Evolutionary conservation across 1,139 yeast genomes (phyloP).

Genomic region (Pichia sp.): DNA sequence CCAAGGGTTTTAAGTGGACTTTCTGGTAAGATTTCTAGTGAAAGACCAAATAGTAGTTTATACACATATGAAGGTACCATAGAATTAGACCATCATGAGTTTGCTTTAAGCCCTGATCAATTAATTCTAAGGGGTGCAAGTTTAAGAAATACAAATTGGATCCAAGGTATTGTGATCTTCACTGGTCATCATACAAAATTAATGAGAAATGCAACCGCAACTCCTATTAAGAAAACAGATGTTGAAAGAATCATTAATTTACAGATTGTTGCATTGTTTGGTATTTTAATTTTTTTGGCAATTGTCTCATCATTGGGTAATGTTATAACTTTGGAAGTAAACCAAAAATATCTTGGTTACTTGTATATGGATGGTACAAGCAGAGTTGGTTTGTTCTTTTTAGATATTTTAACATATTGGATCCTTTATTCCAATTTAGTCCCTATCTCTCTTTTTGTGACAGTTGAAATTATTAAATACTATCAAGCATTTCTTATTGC

Average conservation of each 20-base stretch:
- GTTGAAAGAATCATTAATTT: slow-evolving; percentile 92
- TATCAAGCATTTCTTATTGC: slow-evolving; percentile 93
- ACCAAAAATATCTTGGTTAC: slow-evolving; percentile 51
- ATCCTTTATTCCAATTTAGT: slow-evolving; percentile 90
- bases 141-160: slow-evolving; percentile 89
- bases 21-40: slow-evolving; percentile 62
- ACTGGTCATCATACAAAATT: slow-evolving; percentile 98
- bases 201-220: slow-evolving; percentile 97
- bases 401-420: slow-evolving; percentile 90
- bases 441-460: slow-evolving; percentile 90
- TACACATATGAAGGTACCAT: slow-evolving; percentile 94
- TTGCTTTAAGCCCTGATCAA: slow-evolving; percentile 86
- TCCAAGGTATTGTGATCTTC: slow-evolving; percentile 86
- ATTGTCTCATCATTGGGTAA: slow-evolving; percentile 84
- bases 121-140: slow-evolving; percentile 91
- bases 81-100: slow-evolving; percentile 46
- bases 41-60: slow-evolving; percentile 88
- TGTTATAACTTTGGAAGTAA: slow-evolving; percentile 61
- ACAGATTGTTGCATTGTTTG: slow-evolving; percentile 83
- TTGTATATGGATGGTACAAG: slow-evolving; percentile 65
- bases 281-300: slow-evolving; percentile 67
- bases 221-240: slow-evolving; percentile 95
- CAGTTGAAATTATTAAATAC: slow-evolving; percentile 90
- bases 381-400: slow-evolving; percentile 63
- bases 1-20: slow-evolving; percentile 53